phyloP scores from a whole-genome alignment of 2,329 filamentous ascomycete species.

The Davidsoniella eucalypti region DNA sequence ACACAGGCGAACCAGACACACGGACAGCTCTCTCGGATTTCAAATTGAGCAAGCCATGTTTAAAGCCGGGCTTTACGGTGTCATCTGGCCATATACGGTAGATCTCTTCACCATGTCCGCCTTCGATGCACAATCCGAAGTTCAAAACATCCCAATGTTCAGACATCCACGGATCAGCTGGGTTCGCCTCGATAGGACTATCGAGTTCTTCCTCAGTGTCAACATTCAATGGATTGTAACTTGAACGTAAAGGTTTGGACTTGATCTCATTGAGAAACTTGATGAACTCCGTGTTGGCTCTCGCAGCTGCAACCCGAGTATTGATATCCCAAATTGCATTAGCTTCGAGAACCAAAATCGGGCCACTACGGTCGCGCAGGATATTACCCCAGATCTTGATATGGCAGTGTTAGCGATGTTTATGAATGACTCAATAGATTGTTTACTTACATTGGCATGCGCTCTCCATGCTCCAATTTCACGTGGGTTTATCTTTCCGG shows the following conservation, averaged over 20 bases:
- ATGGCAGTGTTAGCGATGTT: not conserved
- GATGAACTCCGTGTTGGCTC: conserved; percentile 16
- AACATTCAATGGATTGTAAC: not conserved
- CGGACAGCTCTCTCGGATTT: conserved; percentile 16
- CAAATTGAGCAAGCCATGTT: conserved; percentile 7
- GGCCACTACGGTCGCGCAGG: conserved; percentile 14
- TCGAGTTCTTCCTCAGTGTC: not conserved
- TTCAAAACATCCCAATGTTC: conserved; percentile 16
- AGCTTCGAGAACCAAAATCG: conserved; percentile 18
- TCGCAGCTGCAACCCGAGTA: conserved; percentile 16
- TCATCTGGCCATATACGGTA: not conserved
- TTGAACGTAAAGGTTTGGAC: conserved; percentile 4
- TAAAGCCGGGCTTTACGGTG: conserved; percentile 1
- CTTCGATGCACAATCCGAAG: conserved; percentile 17
- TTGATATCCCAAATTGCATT: conserved; percentile 19
- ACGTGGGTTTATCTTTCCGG: conserved; percentile 12
- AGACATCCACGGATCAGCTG: conserved; percentile 15
- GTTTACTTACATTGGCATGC: conserved; percentile 17
- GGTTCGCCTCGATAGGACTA: not conserved
- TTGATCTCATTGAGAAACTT: conserved; percentile 13
- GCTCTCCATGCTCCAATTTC: conserved; percentile 18
- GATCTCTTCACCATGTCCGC: conserved; percentile 8
- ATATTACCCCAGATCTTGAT: conserved; percentile 18
- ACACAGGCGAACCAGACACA: conserved; percentile 15
- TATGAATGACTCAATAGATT: not conserved